Conservation (phyloP, 495 filamentous ascomycete genomes). For the Annulohypoxylon bovei region DNA sequence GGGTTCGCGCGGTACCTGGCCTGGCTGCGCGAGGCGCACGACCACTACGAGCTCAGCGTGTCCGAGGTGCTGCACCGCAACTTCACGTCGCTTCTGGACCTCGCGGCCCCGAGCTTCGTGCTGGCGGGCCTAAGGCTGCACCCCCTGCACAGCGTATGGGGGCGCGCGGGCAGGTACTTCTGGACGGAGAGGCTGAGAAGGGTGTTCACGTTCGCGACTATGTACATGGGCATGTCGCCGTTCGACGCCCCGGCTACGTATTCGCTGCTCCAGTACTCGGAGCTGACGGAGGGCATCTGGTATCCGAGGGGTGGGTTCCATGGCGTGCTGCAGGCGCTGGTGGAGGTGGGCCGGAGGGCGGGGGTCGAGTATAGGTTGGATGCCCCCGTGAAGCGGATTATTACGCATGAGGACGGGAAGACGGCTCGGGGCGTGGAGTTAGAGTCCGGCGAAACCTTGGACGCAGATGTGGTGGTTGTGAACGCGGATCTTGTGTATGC, state of each 20-base stretch:
- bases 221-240: slow-evolving; percentile 82
- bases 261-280: slow-evolving; percentile 75
- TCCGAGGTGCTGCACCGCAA: slow-evolving; percentile 69
- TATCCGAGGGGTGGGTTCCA: slow-evolving; percentile 77
- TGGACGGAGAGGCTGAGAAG: slow-evolving; percentile 70
- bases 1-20: slow-evolving; percentile 70
- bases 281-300: slow-evolving; percentile 77
- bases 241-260: slow-evolving; percentile 79
- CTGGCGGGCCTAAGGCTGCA: slow-evolving; percentile 64
- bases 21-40: slow-evolving; percentile 70
- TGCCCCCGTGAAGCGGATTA: slow-evolving; percentile 60
- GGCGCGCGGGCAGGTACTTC: slow-evolving; percentile 68
- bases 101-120: slow-evolving; percentile 63
- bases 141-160: slow-evolving; percentile 72
- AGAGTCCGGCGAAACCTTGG: slow-evolving; percentile 59
- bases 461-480: slow-evolving; percentile 69
- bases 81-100: slow-evolving; percentile 64
- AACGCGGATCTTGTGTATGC: slow-evolving; percentile 78
- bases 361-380: slow-evolving; percentile 68
- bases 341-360: slow-evolving; percentile 61
- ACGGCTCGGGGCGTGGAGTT: slow-evolving; percentile 65
- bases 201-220: slow-evolving; percentile 77
- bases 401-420: slow-evolving; percentile 54
- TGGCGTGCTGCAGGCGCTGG: slow-evolving; percentile 65
- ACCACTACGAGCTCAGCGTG: slow-evolving; percentile 71